Evolutionary conservation across 345 rosid genomes (phyloP).

Genomic region (Leavenworthia alabamica): DNA sequence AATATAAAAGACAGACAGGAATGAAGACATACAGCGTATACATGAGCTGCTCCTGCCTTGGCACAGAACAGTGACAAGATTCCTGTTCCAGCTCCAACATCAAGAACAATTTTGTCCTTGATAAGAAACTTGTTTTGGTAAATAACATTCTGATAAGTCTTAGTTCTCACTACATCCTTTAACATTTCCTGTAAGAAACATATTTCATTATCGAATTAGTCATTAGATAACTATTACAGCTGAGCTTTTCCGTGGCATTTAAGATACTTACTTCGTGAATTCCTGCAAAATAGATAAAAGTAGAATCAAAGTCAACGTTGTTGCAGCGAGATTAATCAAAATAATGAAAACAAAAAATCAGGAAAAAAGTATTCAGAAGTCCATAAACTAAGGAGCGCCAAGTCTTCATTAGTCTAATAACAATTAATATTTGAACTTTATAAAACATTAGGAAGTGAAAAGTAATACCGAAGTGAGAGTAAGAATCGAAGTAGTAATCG

Average conservation of each 20-base stretch:
- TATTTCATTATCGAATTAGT: not conserved
- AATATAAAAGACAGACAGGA: not conserved
- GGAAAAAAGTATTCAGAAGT: not conserved
- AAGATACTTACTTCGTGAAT: constrained; percentile 93
- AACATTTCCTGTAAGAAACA: constrained; percentile 91
- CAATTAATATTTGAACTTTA: not conserved
- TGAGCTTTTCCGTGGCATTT: constrained; percentile 11
- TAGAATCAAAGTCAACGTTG: constrained; percentile 5
- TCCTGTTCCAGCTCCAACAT: constrained; percentile 99
- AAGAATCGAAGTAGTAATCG: constrained; percentile 96
- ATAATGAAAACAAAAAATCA: not conserved
- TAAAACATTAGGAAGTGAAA: not conserved
- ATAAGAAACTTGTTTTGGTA: constrained; percentile 86
- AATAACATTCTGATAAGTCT: constrained; percentile 93
- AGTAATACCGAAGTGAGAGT: constrained; percentile 87
- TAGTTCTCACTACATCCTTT: constrained; percentile 90
- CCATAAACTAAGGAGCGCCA: not conserved
- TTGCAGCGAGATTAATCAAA: not conserved
- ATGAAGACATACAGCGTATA: constrained; percentile 67
- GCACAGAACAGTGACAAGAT: constrained; percentile 97
- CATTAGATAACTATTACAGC: not conserved
- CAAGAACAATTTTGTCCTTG: constrained; percentile 85
- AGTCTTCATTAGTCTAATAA: not conserved
- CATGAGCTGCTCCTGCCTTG: constrained; percentile 89
- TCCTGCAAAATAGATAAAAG: constrained; percentile 47